Evolutionary conservation across 305 asterid genomes (phyloP).

Genomic region (Nicotiana rustica): DNA sequence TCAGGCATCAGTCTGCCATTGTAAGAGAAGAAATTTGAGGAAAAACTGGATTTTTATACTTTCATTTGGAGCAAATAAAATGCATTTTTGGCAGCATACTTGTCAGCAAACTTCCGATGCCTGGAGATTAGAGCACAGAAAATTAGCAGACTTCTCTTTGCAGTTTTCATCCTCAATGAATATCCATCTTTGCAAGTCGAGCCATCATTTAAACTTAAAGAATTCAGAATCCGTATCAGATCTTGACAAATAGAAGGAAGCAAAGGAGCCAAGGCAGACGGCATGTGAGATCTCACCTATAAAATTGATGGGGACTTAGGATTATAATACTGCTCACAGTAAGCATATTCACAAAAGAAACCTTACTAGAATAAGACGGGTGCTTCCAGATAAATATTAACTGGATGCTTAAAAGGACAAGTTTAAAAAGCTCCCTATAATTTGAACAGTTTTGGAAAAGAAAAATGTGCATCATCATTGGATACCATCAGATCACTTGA

Average conservation of each 20-base stretch:
- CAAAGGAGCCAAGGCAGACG: slow-evolving; percentile 52
- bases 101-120: slow-evolving; percentile 54
- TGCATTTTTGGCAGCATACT: slow-evolving; percentile 42
- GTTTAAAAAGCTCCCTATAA: neutral
- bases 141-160: slow-evolving; percentile 56
- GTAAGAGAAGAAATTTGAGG: slow-evolving; percentile 31
- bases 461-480: neutral
- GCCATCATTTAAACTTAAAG: slow-evolving; percentile 46
- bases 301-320: slow-evolving; percentile 33
- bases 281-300: slow-evolving; percentile 61
- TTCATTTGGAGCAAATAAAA: slow-evolving; percentile 30
- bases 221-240: slow-evolving; percentile 47
- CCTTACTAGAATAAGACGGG: slow-evolving; percentile 3
- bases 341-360: slow-evolving; percentile 23
- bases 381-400: slow-evolving; percentile 25
- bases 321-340: slow-evolving; percentile 6
- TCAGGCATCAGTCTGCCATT: slow-evolving; percentile 55
- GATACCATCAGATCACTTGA: slow-evolving; percentile 11
- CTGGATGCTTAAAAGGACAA: slow-evolving; percentile 2
- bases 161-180: slow-evolving; percentile 47
- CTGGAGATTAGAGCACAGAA: slow-evolving; percentile 53
- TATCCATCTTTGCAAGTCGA: slow-evolving; percentile 38
- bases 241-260: slow-evolving; percentile 53
- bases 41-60: neutral
- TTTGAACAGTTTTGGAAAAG: slow-evolving; percentile 1